Conservation (phyloP, 169 alveolate genomes). For the Babesia caballi region DNA sequence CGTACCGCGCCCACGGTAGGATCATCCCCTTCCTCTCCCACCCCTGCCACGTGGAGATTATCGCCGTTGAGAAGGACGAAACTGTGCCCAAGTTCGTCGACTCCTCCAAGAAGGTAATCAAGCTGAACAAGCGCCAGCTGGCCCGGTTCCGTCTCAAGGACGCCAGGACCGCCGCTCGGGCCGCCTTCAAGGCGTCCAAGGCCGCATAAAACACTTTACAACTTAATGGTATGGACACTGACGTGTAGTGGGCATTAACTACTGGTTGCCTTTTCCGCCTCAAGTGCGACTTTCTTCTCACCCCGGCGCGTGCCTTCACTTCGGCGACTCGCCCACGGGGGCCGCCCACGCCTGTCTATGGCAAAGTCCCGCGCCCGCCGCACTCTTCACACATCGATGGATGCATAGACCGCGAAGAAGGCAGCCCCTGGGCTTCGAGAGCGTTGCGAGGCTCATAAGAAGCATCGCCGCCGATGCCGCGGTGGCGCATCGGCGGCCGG, state of each 20-base stretch:
- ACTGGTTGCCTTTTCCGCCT: no score
- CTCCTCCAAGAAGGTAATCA: slow-evolving; percentile 65
- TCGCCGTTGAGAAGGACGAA: slow-evolving; percentile 82
- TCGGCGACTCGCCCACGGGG: no score
- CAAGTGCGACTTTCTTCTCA: no score
- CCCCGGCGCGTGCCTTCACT: no score
- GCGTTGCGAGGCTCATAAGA: slow-evolving; percentile 7
- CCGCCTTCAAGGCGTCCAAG: background rate
- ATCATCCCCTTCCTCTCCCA: slow-evolving; percentile 89
- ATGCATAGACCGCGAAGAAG: slow-evolving; percentile 1
- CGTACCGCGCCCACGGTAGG: slow-evolving; percentile 99
- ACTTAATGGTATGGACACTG: no score
- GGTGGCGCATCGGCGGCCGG: background rate
- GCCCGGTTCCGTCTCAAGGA: slow-evolving; percentile 76
- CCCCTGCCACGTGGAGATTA: slow-evolving; percentile 88
- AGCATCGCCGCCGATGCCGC: background rate
- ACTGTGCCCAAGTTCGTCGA: slow-evolving; percentile 76
- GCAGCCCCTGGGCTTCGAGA: slow-evolving; percentile 19
- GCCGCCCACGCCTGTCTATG: background rate
- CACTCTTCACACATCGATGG: background rate
- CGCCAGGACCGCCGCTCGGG: slow-evolving; percentile 41
- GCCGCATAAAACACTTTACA: no score
- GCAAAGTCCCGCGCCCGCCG: background rate
- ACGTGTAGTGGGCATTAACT: no score
- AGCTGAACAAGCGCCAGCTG: slow-evolving; percentile 78